A percentile compares a stretch with the other conserved stretches of the same genome.
phyloP scores from a whole-genome alignment of 495 filamentous ascomycete genomes.

The Xylaria telfairii region DNA sequence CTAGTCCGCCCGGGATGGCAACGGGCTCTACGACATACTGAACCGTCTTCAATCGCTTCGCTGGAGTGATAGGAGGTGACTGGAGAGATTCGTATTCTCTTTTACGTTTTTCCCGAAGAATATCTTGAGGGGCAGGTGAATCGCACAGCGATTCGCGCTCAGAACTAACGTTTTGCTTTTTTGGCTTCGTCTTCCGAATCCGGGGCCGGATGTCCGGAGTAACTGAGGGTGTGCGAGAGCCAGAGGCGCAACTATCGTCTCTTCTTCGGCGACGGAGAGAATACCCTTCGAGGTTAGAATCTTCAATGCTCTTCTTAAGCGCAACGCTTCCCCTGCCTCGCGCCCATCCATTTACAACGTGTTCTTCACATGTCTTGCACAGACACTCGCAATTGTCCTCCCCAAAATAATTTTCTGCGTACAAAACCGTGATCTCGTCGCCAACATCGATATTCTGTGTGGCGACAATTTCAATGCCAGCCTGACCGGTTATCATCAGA shows the following conservation, averaged over 20 bases:
- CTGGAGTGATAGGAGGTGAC: slow-evolving; percentile 53
- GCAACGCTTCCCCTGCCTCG: slow-evolving; percentile 40
- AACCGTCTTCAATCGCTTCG: slow-evolving; percentile 48
- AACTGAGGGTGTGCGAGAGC: slow-evolving; percentile 54
- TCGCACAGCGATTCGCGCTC: slow-evolving; percentile 40
- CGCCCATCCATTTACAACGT: slow-evolving; percentile 81
- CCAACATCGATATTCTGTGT: slow-evolving; percentile 79
- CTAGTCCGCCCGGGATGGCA: slow-evolving; percentile 31
- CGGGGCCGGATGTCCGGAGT: slow-evolving; percentile 56
- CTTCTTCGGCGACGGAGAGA: slow-evolving; percentile 52
- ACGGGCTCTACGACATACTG: slow-evolving; percentile 42
- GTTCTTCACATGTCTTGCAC: slow-evolving; percentile 84
- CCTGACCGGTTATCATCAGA: slow-evolving; percentile 77
- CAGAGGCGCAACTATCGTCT: slow-evolving; percentile 46
- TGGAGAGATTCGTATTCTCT: slow-evolving; percentile 40
- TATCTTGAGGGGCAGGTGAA: slow-evolving; percentile 27
- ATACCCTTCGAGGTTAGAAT: slow-evolving; percentile 41
- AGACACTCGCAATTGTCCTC: slow-evolving; percentile 94
- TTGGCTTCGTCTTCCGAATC: slow-evolving; percentile 43
- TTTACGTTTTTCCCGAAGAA: slow-evolving; percentile 42
- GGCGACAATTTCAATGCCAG: slow-evolving; percentile 87
- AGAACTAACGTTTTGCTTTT: slow-evolving; percentile 35
- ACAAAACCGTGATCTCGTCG: slow-evolving; percentile 94
- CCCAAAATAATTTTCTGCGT: slow-evolving; percentile 96
- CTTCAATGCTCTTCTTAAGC: slow-evolving; percentile 54